phyloP scores from a whole-genome alignment of 2,329 filamentous ascomycete species.

The Penicillium sp. region DNA sequence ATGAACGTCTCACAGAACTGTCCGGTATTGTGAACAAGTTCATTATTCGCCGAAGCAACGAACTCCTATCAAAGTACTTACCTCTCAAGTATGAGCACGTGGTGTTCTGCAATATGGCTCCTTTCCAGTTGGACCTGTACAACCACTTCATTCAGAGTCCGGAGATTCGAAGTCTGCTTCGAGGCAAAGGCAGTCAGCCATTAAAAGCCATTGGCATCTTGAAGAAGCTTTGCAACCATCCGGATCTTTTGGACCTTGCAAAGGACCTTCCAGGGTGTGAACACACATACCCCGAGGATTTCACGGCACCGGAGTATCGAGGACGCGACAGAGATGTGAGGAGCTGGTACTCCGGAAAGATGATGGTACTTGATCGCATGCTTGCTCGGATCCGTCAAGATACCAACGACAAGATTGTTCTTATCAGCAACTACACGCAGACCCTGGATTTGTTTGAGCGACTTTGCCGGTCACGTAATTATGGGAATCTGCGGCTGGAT shows the following conservation, averaged over 20 bases:
- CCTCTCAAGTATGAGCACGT: slow-evolving; percentile 99
- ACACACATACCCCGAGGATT: slow-evolving; percentile 77
- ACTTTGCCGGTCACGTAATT: slow-evolving; percentile 79
- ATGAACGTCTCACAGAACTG: slow-evolving; percentile 78
- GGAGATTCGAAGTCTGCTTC: slow-evolving; percentile 85
- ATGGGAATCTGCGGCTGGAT: slow-evolving; percentile 85
- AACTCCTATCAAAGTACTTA: slow-evolving; percentile 95
- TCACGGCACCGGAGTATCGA: slow-evolving; percentile 80
- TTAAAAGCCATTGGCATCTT: slow-evolving; percentile 94
- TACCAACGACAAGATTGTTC: slow-evolving; percentile 97
- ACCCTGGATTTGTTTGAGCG: slow-evolving; percentile 93
- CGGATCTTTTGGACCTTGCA: slow-evolving; percentile 81
- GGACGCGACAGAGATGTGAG: slow-evolving; percentile 91
- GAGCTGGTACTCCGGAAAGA: slow-evolving; percentile 96
- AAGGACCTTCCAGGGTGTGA: slow-evolving; percentile 88
- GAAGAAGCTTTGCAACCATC: slow-evolving; percentile 98
- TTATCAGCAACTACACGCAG: slow-evolving; percentile 98
- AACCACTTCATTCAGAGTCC: slow-evolving; percentile 97
- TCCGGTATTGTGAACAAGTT: slow-evolving; percentile 92
- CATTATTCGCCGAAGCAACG: slow-evolving; percentile 95
- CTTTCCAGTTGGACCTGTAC: slow-evolving; percentile 90
- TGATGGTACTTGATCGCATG: slow-evolving; percentile 98
- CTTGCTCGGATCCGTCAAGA: slow-evolving; percentile 91
- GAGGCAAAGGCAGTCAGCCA: slow-evolving; percentile 92
- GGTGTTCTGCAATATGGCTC: slow-evolving; percentile 92